Percentiles rank a stretch among this genome's conserved stretches.
Evolutionary conservation across 768 basidiomycete species (phyloP).

Genomic region (Suillus tomentosus): DNA sequence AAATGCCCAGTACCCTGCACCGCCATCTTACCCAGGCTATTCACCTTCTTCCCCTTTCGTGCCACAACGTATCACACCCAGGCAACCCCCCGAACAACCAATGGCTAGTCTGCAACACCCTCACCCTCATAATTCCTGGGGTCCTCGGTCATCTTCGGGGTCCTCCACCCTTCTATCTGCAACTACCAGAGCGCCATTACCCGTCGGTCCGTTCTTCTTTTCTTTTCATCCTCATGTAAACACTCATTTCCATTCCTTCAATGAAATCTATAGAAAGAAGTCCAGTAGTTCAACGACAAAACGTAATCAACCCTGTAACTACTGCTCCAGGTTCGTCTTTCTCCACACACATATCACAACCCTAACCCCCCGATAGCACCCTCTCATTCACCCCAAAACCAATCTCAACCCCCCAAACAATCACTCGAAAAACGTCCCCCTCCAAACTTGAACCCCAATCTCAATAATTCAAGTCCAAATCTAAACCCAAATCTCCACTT

Average conservation of each 20-base stretch:
- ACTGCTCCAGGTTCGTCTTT: slow-evolving; percentile 26
- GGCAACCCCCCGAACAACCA: slow-evolving; percentile 24
- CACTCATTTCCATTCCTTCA: not conserved
- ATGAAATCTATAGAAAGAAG: slow-evolving; percentile 26
- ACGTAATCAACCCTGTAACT: slow-evolving; percentile 23
- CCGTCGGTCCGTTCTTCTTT: slow-evolving; percentile 24
- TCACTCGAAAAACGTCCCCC: slow-evolving; percentile 32
- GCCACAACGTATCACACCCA: slow-evolving; percentile 30
- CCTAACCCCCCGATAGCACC: slow-evolving; percentile 21
- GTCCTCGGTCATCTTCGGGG: slow-evolving; percentile 31
- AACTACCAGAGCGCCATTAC: slow-evolving; percentile 22
- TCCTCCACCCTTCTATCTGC: slow-evolving; percentile 33
- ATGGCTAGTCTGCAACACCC: slow-evolving; percentile 37
- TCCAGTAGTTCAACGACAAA: slow-evolving; percentile 30
- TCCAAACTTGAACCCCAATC: slow-evolving; percentile 7
- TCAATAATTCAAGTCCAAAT: slow-evolving; percentile 7
- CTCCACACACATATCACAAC: not conserved
- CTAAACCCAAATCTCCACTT: slow-evolving; percentile 9
- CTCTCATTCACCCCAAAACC: slow-evolving; percentile 30
- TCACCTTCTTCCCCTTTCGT: slow-evolving; percentile 33
- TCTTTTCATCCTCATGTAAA: slow-evolving; percentile 1
- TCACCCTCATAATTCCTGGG: slow-evolving; percentile 33
- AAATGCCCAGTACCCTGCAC: slow-evolving; percentile 28
- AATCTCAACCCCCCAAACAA: slow-evolving; percentile 20
- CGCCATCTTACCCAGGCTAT: slow-evolving; percentile 31